A percentile compares a stretch with the other conserved stretches of the same genome.
Evolutionary conservation across 495 filamentous ascomycete genomes (phyloP).

Genomic region (Trichocladium uniseriatum): DNA sequence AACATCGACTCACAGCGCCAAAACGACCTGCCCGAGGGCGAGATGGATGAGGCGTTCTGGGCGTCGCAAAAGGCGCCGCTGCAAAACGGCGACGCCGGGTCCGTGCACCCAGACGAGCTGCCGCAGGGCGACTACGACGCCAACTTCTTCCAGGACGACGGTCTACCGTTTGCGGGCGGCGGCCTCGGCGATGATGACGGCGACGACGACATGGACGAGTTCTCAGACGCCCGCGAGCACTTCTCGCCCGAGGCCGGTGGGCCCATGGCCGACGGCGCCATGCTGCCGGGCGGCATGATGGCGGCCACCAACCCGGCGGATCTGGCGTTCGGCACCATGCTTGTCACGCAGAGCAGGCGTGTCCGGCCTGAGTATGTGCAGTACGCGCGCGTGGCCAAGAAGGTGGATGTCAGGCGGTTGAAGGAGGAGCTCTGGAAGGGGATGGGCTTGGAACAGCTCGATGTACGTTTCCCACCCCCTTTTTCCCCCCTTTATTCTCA

Average conservation of each 20-base stretch:
- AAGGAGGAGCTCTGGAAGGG: constrained; percentile 96
- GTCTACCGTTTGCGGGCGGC: constrained; percentile 63
- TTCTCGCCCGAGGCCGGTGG: constrained; percentile 66
- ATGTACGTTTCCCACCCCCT: constrained; percentile 26
- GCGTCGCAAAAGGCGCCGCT: constrained; percentile 59
- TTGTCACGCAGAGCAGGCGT: constrained; percentile 81
- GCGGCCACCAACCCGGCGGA: constrained; percentile 43
- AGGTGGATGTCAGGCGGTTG: constrained; percentile 90
- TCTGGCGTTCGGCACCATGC: constrained; percentile 76
- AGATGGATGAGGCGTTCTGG: constrained; percentile 96
- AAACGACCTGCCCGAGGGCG: constrained; percentile 52
- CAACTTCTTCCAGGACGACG: constrained; percentile 95
- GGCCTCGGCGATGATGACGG: constrained; percentile 55
- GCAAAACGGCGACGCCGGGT: constrained; percentile 9
- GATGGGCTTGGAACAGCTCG: constrained; percentile 53
- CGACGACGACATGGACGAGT: constrained; percentile 66
- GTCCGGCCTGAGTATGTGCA: constrained; percentile 90
- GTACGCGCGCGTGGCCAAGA: constrained; percentile 93
- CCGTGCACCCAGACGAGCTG: constrained; percentile 31
- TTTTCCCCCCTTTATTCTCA: not conserved
- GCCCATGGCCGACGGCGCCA: constrained; percentile 33
- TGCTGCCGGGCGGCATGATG: constrained; percentile 41
- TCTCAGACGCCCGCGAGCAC: constrained; percentile 85
- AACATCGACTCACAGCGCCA: constrained; percentile 27
- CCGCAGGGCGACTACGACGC: constrained; percentile 79